These are phyloP conservation scores for Auriscalpium orientale DNA, from an alignment of 768 basidiomycete species.

Conservation along the genomic window DNA sequence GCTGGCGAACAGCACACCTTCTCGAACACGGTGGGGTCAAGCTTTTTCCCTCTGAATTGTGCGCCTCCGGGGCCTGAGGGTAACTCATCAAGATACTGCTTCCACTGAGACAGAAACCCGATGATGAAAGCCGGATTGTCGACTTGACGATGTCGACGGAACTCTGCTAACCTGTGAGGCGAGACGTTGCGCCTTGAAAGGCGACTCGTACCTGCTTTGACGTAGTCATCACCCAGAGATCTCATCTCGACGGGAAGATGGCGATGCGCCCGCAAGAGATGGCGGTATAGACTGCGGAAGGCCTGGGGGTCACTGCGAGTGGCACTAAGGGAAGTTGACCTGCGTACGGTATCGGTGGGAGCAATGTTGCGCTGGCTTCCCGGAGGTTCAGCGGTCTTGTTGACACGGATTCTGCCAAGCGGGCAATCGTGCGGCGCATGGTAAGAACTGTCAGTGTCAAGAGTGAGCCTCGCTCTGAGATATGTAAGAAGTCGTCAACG, in stretches of 20 bases:
- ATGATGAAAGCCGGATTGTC: constrained; percentile 89
- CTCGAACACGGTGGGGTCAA: constrained; percentile 68
- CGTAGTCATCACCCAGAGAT: constrained; percentile 39
- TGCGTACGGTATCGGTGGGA: constrained; percentile 36
- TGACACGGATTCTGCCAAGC: constrained; percentile 22
- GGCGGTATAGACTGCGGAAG: constrained; percentile 32
- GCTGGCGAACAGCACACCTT: constrained; percentile 41
- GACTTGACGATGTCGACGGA: constrained; percentile 69
- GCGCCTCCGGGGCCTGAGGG: constrained; percentile 38
- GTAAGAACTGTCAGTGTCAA: background rate
- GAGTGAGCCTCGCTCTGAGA: too few relatives aligned
- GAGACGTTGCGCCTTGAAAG: background rate
- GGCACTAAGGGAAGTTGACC: background rate
- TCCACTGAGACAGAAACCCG: constrained; percentile 95
- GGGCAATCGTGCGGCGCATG: constrained; percentile 7
- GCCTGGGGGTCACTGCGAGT: background rate
- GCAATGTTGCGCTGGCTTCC: constrained; percentile 29
- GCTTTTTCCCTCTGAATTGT: constrained; percentile 52
- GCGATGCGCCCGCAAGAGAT: constrained; percentile 35
- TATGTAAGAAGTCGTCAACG: too few relatives aligned
- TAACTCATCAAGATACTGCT: constrained; percentile 75
- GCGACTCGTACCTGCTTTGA: constrained; percentile 27
- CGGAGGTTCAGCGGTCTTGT: constrained; percentile 23
- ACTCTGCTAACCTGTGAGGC: constrained; percentile 48
- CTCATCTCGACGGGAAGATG: constrained; percentile 37